phyloP scores from a whole-genome alignment of 768 basidiomycete species.

The Amanita jacksonii region DNA sequence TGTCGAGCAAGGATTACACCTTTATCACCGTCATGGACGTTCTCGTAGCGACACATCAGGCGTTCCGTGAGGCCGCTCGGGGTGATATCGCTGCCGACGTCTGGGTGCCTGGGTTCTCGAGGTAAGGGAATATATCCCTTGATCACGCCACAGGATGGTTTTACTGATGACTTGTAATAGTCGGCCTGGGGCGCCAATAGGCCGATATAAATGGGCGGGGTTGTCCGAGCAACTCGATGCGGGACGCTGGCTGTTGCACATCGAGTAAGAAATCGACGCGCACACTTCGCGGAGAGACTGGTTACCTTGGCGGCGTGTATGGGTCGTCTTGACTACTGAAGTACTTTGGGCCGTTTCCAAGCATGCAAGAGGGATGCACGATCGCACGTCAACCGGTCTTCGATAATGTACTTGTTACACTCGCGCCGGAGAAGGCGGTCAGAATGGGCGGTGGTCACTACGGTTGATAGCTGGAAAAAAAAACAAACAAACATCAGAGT shows the following conservation, averaged over 20 bases:
- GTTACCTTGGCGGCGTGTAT: neutral
- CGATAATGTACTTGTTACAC: too few species aligned
- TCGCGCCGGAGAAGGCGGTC: too few species aligned
- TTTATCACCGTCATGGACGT: neutral
- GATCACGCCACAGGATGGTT: neutral
- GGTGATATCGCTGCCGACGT: too few species aligned
- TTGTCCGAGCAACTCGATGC: constrained; percentile 1
- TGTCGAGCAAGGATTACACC: neutral
- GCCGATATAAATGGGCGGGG: constrained; percentile 2
- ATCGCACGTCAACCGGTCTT: too few species aligned
- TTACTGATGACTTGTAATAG: neutral
- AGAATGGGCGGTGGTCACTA: too few species aligned
- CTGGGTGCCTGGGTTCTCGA: neutral
- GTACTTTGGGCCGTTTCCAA: too few species aligned
- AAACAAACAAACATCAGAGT: too few species aligned
- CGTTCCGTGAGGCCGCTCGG: neutral
- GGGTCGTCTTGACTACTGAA: neutral
- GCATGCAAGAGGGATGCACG: too few species aligned
- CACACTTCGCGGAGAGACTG: neutral
- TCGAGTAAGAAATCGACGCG: neutral
- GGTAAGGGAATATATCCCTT: neutral
- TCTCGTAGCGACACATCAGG: neutral
- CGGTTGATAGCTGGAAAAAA: too few species aligned
- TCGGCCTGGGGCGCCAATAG: neutral
- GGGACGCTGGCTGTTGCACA: constrained; percentile 3